Percentiles rank a stretch among this genome's conserved stretches.
phyloP scores from a whole-genome alignment of 176 grass and related monocot species.

The Paspalum notatum region DNA sequence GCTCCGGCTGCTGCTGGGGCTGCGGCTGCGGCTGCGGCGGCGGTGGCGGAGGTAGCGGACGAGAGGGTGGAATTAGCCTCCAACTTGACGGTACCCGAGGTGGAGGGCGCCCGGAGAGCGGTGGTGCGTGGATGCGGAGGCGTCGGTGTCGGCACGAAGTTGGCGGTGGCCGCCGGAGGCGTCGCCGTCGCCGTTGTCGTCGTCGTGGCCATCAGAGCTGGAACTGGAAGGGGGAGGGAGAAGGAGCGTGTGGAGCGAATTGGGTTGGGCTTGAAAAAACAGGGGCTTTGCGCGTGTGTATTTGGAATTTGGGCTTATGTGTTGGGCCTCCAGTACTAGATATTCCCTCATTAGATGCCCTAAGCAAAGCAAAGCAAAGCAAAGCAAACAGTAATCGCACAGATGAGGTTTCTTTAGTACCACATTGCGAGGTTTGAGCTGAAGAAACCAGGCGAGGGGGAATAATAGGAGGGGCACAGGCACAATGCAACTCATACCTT shows the following conservation, averaged over 20 bases:
- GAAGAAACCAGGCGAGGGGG: neutral
- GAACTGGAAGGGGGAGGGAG: neutral
- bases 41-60: slow-evolving; percentile 16
- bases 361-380: neutral
- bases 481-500: slow-evolving; percentile 29
- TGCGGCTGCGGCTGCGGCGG: neutral
- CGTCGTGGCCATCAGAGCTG: slow-evolving; percentile 45
- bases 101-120: slow-evolving; percentile 18
- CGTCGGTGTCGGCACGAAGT: neutral
- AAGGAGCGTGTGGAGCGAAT: neutral
- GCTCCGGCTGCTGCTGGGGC: neutral
- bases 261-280: neutral
- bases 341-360: neutral
- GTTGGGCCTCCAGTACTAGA: neutral
- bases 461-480: too few species aligned
- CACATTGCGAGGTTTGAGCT: neutral
- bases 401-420: neutral
- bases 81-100: slow-evolving; percentile 43
- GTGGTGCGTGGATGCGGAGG: neutral
- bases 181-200: slow-evolving; percentile 21
- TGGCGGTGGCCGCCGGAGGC: slow-evolving; percentile 11
- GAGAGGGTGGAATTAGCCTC: slow-evolving; percentile 42
- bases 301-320: neutral
- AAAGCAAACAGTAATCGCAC: too few species aligned
- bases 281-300: neutral